Evolutionary conservation across 1,284 basidiomycete genomes (phyloP), one percentile per base, ranked within the genome.

Genomic region (Thecaphora thlaspeos): DNA sequence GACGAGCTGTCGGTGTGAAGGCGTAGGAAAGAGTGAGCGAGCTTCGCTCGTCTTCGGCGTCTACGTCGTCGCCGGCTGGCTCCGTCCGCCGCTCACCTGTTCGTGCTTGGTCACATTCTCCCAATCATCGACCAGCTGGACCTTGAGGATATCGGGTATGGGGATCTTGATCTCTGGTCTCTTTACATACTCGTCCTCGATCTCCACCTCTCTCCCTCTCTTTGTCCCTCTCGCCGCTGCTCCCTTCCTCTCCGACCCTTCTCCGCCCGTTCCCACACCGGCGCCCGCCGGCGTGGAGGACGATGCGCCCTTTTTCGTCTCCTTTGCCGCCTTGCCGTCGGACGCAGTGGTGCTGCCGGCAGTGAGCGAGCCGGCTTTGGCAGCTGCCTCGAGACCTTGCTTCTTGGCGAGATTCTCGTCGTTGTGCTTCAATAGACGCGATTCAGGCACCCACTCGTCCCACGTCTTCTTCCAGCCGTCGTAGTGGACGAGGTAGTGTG

Each of bases 401-500:
- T 96, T 91, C 61, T 87, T 82, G n/a, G 84, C 83, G 38, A 94
- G 82, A 67, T 92, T 94, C 41, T 84, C 82, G 60, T 95, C 91
- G 74, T 88, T 91, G 71, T 84, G 83, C 79, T 97, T 97, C 51
- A 97, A 82, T 43, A 97, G 81, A 4, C 95, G 87, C 18, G 80
- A 79, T 40, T 86, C 84, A 1, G 90, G 88, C 0, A 97, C 94
- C 91, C 91, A 97, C 82, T 98, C 94, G 80, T 97, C 94, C 94
- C 94, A 97, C 87, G 90, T 93, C 80, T 92, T 89, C 79, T 97
- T 98, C 95, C 95, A 99, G 4, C 95, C 95, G 78, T 95, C 93
- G 83, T 99, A 99, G 80, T 99, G 95, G 22, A 99, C 93, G 62
- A 89, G 87, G 79, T 91, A 98, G 71, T 95, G 90, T 5, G 86